These are phyloP conservation scores for Poteriospumella lacustris DNA, from an alignment of 108 stramenopile species.

Conservation along the genomic window DNA sequence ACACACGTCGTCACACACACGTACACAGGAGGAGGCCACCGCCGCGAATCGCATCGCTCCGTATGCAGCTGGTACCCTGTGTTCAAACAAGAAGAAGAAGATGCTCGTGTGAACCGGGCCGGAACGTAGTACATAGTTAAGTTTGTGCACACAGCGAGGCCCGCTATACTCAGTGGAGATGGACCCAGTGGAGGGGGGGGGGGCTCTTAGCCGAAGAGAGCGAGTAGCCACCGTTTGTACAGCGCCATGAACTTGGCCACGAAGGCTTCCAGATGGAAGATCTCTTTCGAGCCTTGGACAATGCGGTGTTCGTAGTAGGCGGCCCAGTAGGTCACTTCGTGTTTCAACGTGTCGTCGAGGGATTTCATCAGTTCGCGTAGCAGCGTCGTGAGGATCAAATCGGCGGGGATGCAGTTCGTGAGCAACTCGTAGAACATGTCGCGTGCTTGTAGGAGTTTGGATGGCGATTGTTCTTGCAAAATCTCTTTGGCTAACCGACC, in stretches of 20 bases:
- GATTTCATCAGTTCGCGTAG: slow-evolving; percentile 69
- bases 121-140: too few species aligned
- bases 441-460: slow-evolving; percentile 51
- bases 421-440: slow-evolving; percentile 93
- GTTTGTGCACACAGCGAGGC: too few species aligned
- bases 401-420: slow-evolving; percentile 91
- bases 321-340: slow-evolving; percentile 81
- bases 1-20: too few species aligned
- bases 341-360: slow-evolving; percentile 78
- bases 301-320: slow-evolving; percentile 93
- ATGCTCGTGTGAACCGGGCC: too few species aligned
- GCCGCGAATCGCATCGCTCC: too few species aligned
- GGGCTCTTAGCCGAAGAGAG: slow-evolving; percentile 71
- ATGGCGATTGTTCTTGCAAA: slow-evolving; percentile 12
- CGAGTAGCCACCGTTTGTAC: slow-evolving; percentile 83
- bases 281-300: slow-evolving; percentile 84
- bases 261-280: slow-evolving; percentile 98
- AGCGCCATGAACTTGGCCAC: slow-evolving; percentile 93
- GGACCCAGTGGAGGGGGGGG: too few species aligned
- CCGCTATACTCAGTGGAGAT: too few species aligned
- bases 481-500: slow-evolving; percentile 63
- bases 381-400: slow-evolving; percentile 70
- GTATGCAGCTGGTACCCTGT: too few species aligned
- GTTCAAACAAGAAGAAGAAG: too few species aligned
- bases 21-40: too few species aligned